A percentile compares a stretch with the other conserved stretches of the same genome.
Evolutionary conservation across 1,284 basidiomycete species (phyloP).

Genomic region (Austropuccinia psidii): DNA sequence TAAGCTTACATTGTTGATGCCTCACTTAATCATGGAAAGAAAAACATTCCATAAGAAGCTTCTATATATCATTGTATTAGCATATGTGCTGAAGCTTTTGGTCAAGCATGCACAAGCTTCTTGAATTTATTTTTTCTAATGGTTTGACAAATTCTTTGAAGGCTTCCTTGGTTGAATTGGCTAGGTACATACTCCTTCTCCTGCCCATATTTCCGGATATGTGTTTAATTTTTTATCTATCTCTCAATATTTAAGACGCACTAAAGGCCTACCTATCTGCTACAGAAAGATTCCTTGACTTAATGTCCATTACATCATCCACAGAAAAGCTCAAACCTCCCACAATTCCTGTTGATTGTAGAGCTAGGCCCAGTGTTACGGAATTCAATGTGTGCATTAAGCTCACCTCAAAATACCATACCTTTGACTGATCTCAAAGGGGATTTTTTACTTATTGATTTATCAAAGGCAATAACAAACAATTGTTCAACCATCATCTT

Average conservation of each 20-base stretch:
- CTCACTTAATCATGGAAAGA: conserved; percentile 75
- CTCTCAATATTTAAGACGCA: too few species aligned
- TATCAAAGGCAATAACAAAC: conserved; percentile 18
- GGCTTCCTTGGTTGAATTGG: conserved; percentile 77
- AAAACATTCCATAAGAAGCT: conserved; percentile 85
- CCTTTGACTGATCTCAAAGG: conserved; percentile 47
- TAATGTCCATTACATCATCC: conserved; percentile 68
- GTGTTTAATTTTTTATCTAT: too few species aligned
- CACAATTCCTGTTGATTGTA: conserved; percentile 55
- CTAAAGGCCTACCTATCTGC: not conserved
- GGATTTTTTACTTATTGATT: conserved; percentile 37
- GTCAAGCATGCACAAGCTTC: conserved; percentile 94
- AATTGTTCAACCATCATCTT: conserved; percentile 59
- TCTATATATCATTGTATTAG: conserved; percentile 97
- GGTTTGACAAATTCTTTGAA: conserved; percentile 84
- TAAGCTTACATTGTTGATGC: conserved; percentile 84
- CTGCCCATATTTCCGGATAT: conserved; percentile 84
- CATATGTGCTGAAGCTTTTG: conserved; percentile 90
- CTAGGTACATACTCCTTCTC: conserved; percentile 79
- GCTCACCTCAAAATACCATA: not conserved
- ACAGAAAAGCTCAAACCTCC: conserved; percentile 77
- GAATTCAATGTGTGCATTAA: conserved; percentile 27
- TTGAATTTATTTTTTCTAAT: conserved; percentile 93
- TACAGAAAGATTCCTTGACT: conserved; percentile 73
- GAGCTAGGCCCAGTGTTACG: conserved; percentile 32